Evolutionary conservation across 495 filamentous ascomycete genomes (phyloP).

Genomic region (Melanomma pulvis-pyrius): DNA sequence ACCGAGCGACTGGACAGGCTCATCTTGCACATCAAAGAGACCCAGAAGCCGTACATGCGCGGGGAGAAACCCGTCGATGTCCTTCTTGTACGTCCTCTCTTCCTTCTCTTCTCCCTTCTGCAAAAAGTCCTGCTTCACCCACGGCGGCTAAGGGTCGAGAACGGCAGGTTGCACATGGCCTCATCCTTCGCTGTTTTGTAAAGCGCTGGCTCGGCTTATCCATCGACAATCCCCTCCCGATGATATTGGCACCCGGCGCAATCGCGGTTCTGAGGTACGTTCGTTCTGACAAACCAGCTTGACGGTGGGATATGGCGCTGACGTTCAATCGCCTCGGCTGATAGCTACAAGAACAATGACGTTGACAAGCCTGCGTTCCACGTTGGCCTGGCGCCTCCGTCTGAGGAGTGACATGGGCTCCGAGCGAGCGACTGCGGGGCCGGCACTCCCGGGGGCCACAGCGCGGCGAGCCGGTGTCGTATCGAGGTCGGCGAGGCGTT

Average conservation of each 20-base stretch:
- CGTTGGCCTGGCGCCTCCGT: conserved; percentile 33
- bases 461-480: no score
- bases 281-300: background rate
- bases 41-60: conserved; percentile 57
- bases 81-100: conserved; percentile 50
- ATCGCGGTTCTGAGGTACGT: conserved; percentile 76
- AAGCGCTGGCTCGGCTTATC: conserved; percentile 81
- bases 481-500: no score
- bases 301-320: background rate
- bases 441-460: no score
- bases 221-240: conserved; percentile 64
- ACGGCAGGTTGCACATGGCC: conserved; percentile 69
- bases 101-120: background rate
- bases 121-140: background rate
- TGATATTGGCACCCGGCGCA: conserved; percentile 81
- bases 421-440: no score
- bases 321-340: background rate
- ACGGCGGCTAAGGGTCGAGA: no score
- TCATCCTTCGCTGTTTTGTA: conserved; percentile 85
- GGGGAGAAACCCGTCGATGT: conserved; percentile 60
- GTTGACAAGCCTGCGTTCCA: conserved; percentile 72
- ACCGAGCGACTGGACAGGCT: conserved; percentile 69
- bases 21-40: conserved; percentile 69
- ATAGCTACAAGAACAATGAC: conserved; percentile 68
- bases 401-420: background rate